phyloP scores from a whole-genome alignment of 2,329 filamentous ascomycete genomes.

The Rosellinia necatrix region DNA sequence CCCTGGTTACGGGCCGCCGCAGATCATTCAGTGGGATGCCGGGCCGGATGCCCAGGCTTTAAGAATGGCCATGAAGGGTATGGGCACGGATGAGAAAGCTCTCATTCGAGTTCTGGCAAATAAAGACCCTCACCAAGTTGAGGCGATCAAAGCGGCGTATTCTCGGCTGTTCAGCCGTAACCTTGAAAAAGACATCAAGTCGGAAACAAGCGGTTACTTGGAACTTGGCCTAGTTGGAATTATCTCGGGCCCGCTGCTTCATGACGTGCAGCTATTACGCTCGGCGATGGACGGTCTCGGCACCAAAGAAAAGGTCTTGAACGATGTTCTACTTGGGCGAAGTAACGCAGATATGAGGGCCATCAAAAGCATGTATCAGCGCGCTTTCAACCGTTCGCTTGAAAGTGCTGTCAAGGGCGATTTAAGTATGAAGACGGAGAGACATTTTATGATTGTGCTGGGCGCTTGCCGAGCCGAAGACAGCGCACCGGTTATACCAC shows the following conservation, averaged over 20 bases:
- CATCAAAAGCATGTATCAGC: constrained; percentile 80
- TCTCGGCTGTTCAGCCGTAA: constrained; percentile 66
- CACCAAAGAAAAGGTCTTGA: constrained; percentile 84
- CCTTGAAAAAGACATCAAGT: constrained; percentile 75
- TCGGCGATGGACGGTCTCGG: constrained; percentile 78
- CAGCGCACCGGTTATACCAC: constrained; percentile 70
- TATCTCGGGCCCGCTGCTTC: constrained; percentile 75
- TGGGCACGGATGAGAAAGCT: constrained; percentile 83
- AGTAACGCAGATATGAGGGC: constrained; percentile 86
- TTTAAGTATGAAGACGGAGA: constrained; percentile 82
- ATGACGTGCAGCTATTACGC: constrained; percentile 74
- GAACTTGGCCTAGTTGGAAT: constrained; percentile 75
- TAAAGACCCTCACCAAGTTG: constrained; percentile 79
- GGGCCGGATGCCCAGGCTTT: constrained; percentile 71
- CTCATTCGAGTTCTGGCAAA: constrained; percentile 72
- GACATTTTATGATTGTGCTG: constrained; percentile 83
- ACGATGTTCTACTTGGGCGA: constrained; percentile 81
- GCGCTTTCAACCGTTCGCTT: constrained; percentile 67
- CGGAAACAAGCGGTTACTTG: constrained; percentile 77
- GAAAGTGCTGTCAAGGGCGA: constrained; percentile 77
- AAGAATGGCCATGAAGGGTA: constrained; percentile 87
- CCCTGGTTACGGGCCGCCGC: constrained; percentile 74
- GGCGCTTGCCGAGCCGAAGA: constrained; percentile 78
- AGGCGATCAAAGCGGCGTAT: constrained; percentile 70
- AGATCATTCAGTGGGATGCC: constrained; percentile 72